Conservation (phyloP, 305 asterid species). For the Vinca major region DNA sequence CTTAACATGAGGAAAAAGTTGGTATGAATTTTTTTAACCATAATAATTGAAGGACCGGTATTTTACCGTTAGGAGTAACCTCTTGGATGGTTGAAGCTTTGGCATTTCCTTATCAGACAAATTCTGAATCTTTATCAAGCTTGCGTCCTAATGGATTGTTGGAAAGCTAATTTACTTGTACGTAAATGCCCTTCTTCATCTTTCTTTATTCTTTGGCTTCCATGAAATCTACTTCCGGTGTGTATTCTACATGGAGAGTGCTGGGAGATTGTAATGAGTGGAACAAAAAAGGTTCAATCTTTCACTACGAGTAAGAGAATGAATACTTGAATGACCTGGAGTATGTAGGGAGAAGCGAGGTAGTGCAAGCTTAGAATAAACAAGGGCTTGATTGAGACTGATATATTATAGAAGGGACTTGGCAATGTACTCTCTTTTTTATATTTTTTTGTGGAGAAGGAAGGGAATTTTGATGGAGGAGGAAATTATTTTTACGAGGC, state of each 20-base stretch:
- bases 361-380: neutral
- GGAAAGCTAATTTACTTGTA: neutral
- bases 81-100: neutral
- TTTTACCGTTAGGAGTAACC: neutral
- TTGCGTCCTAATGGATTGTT: neutral
- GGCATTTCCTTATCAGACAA: neutral
- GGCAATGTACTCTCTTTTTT: neutral
- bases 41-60: neutral
- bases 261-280: neutral
- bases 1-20: neutral
- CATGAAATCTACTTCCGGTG: neutral
- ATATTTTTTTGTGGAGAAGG: neutral
- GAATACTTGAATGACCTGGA: neutral
- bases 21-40: neutral
- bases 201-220: neutral
- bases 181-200: neutral
- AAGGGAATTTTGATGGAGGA: neutral
- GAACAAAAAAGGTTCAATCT: neutral
- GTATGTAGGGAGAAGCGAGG: neutral
- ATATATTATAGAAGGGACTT: too few relatives aligned
- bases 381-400: too few relatives aligned
- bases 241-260: neutral
- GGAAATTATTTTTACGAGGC: neutral
- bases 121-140: neutral
- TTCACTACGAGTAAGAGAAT: neutral